phyloP scores from a whole-genome alignment of 805 yeast genomes.

The Candida insectorum region DNA sequence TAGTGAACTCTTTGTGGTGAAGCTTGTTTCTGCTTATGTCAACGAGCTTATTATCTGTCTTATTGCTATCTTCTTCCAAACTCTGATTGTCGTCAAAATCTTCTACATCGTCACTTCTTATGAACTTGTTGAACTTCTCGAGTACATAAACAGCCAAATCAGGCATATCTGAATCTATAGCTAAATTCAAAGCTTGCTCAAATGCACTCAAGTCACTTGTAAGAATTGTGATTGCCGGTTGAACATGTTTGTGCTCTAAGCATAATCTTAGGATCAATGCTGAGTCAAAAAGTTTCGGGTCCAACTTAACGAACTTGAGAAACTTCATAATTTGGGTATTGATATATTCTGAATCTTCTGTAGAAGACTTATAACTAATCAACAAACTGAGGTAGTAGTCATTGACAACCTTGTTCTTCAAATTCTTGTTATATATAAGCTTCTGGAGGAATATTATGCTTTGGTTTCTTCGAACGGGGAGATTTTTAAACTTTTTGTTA shows the following conservation, averaged over 20 bases:
- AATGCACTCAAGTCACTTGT: constrained; percentile 59
- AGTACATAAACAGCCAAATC: constrained; percentile 47
- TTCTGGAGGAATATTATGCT: constrained; percentile 62
- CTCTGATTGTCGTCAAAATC: constrained; percentile 5
- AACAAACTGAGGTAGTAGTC: constrained; percentile 70
- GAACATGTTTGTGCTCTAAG: constrained; percentile 51
- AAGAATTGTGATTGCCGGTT: constrained; percentile 71
- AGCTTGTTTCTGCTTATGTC: constrained; percentile 26
- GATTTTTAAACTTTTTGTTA: constrained; percentile 43
- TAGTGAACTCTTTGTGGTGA: constrained; percentile 31
- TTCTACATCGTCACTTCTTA: constrained; percentile 8
- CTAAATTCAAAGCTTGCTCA: constrained; percentile 79
- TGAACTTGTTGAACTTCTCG: constrained; percentile 26
- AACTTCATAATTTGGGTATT: constrained; percentile 30
- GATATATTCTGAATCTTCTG: constrained; percentile 4
- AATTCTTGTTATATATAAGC: constrained; percentile 39
- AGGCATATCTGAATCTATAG: constrained; percentile 57
- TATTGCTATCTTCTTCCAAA: constrained; percentile 1
- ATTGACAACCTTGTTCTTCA: constrained; percentile 49
- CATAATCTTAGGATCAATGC: constrained; percentile 77
- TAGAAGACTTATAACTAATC: constrained; percentile 37
- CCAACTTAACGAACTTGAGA: constrained; percentile 22
- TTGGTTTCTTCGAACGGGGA: constrained; percentile 50
- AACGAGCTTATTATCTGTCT: constrained; percentile 30
- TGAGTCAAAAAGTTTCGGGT: constrained; percentile 49